Evolutionary conservation across 441 rosid species (phyloP).

Genomic region (Melastoma candidum): DNA sequence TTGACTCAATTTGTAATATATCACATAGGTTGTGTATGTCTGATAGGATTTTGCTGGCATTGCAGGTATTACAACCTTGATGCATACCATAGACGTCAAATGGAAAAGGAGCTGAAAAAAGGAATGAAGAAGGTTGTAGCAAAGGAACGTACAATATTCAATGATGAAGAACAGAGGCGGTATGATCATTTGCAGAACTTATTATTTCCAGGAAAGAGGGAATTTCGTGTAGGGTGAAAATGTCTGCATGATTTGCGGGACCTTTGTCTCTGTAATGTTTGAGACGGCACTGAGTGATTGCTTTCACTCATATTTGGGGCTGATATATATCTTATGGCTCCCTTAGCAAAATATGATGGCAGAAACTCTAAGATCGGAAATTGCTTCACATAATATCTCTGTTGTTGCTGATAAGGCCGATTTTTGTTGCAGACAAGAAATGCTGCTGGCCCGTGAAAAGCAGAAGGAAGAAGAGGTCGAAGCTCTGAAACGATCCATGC

Average conservation of each 20-base stretch:
- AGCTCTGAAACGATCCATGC: conserved; percentile 73
- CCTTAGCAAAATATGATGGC: too few relatives aligned
- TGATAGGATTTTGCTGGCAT: conserved; percentile 6
- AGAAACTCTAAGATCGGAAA: too few relatives aligned
- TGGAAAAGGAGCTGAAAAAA: conserved; percentile 60
- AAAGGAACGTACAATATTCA: conserved; percentile 74
- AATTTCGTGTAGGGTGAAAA: too few relatives aligned
- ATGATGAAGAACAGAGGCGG: conserved; percentile 94
- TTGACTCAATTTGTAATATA: background rate
- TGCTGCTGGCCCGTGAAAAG: conserved; percentile 66
- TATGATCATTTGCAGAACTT: conserved; percentile 18
- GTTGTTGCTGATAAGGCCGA: too few relatives aligned
- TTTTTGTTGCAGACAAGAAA: conserved; percentile 45
- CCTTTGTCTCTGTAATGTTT: too few relatives aligned
- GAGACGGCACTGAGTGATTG: too few relatives aligned
- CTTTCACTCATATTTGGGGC: too few relatives aligned
- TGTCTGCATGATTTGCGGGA: too few relatives aligned
- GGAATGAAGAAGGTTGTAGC: conserved; percentile 50
- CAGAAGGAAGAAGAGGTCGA: conserved; percentile 72
- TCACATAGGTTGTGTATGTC: background rate
- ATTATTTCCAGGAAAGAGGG: too few relatives aligned
- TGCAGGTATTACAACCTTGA: conserved; percentile 79
- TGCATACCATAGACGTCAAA: conserved; percentile 60
- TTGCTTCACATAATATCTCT: too few relatives aligned
- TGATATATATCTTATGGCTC: too few relatives aligned